Base-by-base conservation (phyloP, 768 basidiomycete species). In the Tylopilus felleus region DNA sequence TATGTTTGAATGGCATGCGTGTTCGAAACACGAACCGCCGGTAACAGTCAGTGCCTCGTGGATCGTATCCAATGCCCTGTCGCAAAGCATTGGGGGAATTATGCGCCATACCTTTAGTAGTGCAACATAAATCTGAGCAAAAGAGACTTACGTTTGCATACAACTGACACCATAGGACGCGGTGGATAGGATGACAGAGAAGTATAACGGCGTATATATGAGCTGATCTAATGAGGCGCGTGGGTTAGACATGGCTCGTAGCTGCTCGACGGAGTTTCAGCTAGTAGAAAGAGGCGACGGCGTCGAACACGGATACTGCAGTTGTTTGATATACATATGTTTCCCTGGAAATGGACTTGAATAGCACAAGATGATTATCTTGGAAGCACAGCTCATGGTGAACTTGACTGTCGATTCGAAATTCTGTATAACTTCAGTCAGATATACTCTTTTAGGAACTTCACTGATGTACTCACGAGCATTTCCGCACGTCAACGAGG, bases 141-240 rank as follows among this genome's bases (percentile, higher is more conserved):
- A 16, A 4, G 1, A 8, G 9, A n/a, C 58, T 53, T n/a, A 59
- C 58, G 51, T 52, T 49, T 58, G 57, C 56, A 58, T 49, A n/a
- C 57, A 58, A 4, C 55, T 25, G 9, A 49, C 5, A 16, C 50
- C 56, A 0, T 58, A 58, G 33, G 58, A 5, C 1, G 21, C 31
- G 4, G 56, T 45, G 2, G 35, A 31, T 4, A 49, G 1, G n/a
- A 58, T 1, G 9, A 13, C 10, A 28, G 36, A 17, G 10, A 52
- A 29, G 46, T 40, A 58, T 23, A 48, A 10, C 1, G 50, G 10
- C 4, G 31, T 29, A 8, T 41, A 52, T 13, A 53, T 1, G 4
- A 12, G 4, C 17, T 17, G 42, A 9, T 22, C n/a, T 21, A 29
- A 2, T 2, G 17, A 2, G 8, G 6, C 2, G 23, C 36, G 13